phyloP scores from a whole-genome alignment of 2,329 filamentous ascomycete genomes.

The Colletotrichum orbiculare region DNA sequence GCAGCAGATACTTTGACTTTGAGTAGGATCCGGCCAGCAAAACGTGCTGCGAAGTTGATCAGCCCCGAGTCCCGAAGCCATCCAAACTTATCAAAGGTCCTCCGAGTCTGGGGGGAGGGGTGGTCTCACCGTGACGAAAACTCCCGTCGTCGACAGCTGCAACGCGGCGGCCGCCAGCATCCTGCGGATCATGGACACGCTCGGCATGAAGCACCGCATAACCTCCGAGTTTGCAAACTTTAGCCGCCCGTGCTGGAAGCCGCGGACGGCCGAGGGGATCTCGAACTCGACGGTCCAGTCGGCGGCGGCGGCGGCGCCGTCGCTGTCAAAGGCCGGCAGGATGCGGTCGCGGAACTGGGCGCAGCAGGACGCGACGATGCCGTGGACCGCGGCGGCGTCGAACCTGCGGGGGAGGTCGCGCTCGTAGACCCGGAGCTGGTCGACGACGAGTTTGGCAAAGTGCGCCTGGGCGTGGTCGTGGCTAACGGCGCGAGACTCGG shows the following conservation, averaged over 20 bases:
- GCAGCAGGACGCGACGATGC: conserved; percentile 7
- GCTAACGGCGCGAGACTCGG: not conserved
- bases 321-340: conserved; percentile 10
- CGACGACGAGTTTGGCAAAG: conserved; percentile 4
- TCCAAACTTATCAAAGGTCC: not conserved
- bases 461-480: conserved; percentile 2
- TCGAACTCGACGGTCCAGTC: conserved; percentile 10
- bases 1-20: conserved; percentile 3
- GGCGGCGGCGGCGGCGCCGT: not conserved
- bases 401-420: conserved; percentile 10
- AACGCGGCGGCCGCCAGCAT: not conserved
- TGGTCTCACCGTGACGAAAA: not conserved
- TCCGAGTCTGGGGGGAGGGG: not conserved
- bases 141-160: not conserved
- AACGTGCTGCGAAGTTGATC: not conserved
- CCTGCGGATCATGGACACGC: conserved; percentile 1
- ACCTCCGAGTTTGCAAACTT: conserved; percentile 11
- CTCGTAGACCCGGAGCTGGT: not conserved
- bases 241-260: conserved; percentile 8
- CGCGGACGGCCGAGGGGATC: not conserved
- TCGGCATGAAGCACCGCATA: conserved; percentile 3
- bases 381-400: not conserved
- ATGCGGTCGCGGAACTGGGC: not conserved
- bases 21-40: conserved; percentile 3
- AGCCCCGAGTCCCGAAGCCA: not conserved